Base-by-base conservation (phyloP, 179 eudicot species). In the Beta corolliflora region DNA sequence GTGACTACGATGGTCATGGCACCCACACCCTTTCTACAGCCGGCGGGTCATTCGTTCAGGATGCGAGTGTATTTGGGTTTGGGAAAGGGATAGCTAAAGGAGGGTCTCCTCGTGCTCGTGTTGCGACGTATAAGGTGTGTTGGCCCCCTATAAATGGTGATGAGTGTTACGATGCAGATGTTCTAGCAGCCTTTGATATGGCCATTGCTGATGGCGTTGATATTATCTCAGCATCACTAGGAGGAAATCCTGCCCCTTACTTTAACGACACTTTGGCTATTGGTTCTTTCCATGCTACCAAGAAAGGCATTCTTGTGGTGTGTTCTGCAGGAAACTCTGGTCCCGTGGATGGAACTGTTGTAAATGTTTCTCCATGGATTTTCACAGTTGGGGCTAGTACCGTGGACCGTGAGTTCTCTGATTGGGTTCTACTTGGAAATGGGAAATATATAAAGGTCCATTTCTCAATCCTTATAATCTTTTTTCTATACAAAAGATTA, bases 301-400 rank as follows among this genome's bases (percentile, higher is more conserved):
- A 77, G 88, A 88, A 89, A 81, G 94, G 93, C 2, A 87, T 95
- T 36, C 74, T 76, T 41, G 92, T 91, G 1, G 89, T 92, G 23
- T 91, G 94, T 82, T 94, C 99, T 0, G 98, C 97, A 3, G 99
- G 99, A 1, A 95, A 94, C 55, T 88, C 95, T 31, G 99, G 99
- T 3, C 98, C 99, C 0, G 60, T 54, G 14, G 85, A 79, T 66
- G 89, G 85, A 1, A 90, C 92, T 1, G 94, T 91, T 56, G 77
- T 94, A 9, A 95, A 95, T 72, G 10, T 87, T 11, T 88, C 98
- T 0, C 93, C 98, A 5, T 95, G 99, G 99, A 88, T 88, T 71
- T 65, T 95, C 9, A 95, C 98, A 0, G 97, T 95, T 48, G 99
- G 92, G 45, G 99, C 99, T n/a, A 94, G 98, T 80, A 92, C 99